Evolutionary conservation across 257 asterid genomes (phyloP).

Genomic region (Petunia axillaris): DNA sequence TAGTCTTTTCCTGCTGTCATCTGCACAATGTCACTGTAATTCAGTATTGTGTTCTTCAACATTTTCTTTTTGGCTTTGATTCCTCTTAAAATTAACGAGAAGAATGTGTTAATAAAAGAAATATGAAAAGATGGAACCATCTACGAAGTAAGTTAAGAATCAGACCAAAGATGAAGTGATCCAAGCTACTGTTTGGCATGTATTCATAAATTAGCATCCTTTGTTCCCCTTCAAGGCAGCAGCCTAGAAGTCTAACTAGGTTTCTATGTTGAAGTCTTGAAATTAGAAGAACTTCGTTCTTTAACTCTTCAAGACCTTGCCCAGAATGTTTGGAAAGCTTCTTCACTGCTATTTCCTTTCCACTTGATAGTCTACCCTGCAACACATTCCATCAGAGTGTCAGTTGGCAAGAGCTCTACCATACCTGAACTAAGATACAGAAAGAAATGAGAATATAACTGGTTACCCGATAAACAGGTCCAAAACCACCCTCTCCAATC

Average conservation of each 20-base stretch:
- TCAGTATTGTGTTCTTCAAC: neutral
- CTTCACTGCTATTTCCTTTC: constrained; percentile 24
- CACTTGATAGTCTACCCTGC: constrained; percentile 21
- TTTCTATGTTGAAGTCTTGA: constrained; percentile 22
- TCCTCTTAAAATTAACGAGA: too few species aligned
- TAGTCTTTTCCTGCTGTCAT: constrained; percentile 1
- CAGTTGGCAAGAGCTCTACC: neutral
- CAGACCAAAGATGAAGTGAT: constrained; percentile 25
- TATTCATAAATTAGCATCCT: constrained; percentile 21
- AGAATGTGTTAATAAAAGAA: neutral
- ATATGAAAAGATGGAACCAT: neutral
- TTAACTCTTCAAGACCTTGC: constrained; percentile 25
- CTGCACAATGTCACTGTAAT: neutral
- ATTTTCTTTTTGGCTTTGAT: too few species aligned
- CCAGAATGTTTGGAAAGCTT: constrained; percentile 23
- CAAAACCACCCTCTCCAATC: constrained; percentile 30
- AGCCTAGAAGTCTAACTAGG: constrained; percentile 22
- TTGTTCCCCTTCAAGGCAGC: constrained; percentile 22
- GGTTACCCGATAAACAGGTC: constrained; percentile 26
- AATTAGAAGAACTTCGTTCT: constrained; percentile 17
- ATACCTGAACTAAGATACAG: neutral
- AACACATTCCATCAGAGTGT: too few species aligned
- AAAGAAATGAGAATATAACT: neutral
- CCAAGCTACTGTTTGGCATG: constrained; percentile 20
- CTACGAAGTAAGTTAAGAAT: neutral